Evolutionary conservation across 164 flowering plant genomes (phyloP).

Genomic region (Echeveria elegans): DNA sequence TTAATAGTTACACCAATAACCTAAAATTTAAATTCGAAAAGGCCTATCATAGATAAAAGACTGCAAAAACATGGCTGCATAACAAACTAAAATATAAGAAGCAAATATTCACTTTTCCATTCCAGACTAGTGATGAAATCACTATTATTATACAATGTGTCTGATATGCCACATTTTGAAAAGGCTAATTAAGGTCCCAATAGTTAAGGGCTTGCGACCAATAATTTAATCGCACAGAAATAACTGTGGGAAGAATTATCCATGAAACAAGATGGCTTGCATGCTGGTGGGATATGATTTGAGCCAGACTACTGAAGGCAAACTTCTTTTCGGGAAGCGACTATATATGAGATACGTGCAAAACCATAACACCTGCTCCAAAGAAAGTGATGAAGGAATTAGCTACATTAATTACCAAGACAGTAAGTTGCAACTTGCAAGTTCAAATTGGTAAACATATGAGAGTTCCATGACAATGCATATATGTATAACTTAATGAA

Average conservation of each 20-base stretch:
- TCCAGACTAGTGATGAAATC: neutral
- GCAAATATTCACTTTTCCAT: neutral
- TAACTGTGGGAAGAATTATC: neutral
- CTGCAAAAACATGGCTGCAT: neutral
- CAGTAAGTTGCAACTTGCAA: too few relatives aligned
- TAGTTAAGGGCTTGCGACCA: neutral
- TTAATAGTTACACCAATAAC: neutral
- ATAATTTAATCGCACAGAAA: too few relatives aligned
- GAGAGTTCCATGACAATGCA: neutral
- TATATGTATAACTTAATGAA: too few relatives aligned
- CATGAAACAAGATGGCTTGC: neutral
- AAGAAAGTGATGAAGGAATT: neutral
- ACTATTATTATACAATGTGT: neutral
- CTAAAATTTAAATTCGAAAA: too few relatives aligned
- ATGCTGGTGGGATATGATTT: neutral
- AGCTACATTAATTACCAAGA: neutral
- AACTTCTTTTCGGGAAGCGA: neutral
- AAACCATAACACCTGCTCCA: neutral
- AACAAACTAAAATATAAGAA: neutral
- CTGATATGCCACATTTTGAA: neutral
- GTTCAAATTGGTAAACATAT: neutral
- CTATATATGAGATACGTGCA: neutral
- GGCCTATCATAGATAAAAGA: neutral
- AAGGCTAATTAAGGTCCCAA: neutral
- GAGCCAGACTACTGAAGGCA: neutral